Conservation (phyloP, 768 basidiomycete species). For the Xerocomellus intermedius region DNA sequence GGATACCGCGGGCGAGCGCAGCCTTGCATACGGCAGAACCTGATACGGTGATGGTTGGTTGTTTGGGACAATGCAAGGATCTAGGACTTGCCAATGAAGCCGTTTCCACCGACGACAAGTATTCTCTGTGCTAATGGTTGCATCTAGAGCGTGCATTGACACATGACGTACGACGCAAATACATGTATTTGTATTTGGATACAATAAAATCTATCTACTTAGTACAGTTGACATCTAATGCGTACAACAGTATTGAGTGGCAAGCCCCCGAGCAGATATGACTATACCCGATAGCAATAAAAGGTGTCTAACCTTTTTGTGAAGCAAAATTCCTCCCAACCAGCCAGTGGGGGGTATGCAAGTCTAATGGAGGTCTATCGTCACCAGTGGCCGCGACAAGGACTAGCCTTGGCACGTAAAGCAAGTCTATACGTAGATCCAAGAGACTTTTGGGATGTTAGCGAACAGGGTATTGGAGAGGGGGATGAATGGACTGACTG, state of each 20-base stretch:
- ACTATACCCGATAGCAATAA: constrained; percentile 19
- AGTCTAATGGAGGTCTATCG: constrained; percentile 26
- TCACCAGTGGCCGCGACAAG: constrained; percentile 40
- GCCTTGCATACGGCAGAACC: constrained; percentile 91
- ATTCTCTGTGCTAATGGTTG: constrained; percentile 51
- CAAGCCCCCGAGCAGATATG: constrained; percentile 8
- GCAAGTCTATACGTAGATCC: constrained; percentile 23
- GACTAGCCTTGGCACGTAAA: constrained; percentile 17
- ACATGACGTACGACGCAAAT: background rate
- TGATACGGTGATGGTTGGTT: constrained; percentile 32
- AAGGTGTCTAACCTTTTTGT: constrained; percentile 7
- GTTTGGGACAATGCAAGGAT: background rate
- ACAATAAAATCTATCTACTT: background rate
- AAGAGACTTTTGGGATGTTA: constrained; percentile 26
- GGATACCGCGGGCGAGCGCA: constrained; percentile 80
- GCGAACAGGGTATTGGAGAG: background rate
- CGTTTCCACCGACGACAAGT: constrained; percentile 98
- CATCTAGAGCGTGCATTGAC: constrained; percentile 8
- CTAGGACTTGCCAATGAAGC: constrained; percentile 77
- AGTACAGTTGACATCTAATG: constrained; percentile 3
- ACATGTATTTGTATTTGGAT: background rate
- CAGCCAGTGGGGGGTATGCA: background rate
- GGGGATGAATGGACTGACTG: constrained; percentile 42
- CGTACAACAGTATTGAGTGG: constrained; percentile 3
- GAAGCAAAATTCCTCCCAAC: background rate